phyloP scores from a whole-genome alignment of 2,329 filamentous ascomycete genomes.

The Grosmannia clavigera region DNA sequence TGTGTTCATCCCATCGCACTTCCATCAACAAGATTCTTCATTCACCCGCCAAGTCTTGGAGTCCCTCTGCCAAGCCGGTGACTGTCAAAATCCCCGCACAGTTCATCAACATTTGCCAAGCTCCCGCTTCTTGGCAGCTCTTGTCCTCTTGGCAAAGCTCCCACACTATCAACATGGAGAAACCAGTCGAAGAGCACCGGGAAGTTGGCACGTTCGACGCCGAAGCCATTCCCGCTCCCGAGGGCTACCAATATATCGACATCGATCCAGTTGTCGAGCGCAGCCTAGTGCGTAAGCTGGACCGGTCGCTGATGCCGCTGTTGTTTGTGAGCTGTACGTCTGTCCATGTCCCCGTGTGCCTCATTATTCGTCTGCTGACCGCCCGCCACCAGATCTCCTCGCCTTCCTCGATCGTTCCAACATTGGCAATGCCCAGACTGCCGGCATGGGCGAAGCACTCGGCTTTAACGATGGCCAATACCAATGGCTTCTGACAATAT shows the following conservation, averaged over 20 bases:
- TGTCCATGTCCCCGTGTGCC: not conserved
- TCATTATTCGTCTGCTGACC: not conserved
- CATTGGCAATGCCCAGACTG: conserved; percentile 15
- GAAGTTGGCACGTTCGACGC: not conserved
- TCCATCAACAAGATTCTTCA: not conserved
- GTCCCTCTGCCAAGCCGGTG: not conserved
- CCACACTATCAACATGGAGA: conserved; percentile 1
- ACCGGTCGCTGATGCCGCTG: conserved; percentile 19
- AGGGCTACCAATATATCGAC: conserved; percentile 1
- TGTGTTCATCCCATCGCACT: not conserved
- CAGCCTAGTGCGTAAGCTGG: conserved; percentile 22
- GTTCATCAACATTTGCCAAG: not conserved
- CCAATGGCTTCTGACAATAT: conserved; percentile 32
- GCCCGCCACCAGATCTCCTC: conserved; percentile 11
- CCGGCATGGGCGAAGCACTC: conserved; percentile 19
- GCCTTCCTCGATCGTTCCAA: conserved; percentile 16
- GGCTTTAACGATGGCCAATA: conserved; percentile 25
- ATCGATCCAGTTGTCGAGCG: conserved; percentile 20
- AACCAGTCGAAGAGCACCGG: not conserved
- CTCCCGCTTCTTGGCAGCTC: not conserved
- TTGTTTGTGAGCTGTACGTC: conserved; percentile 20
- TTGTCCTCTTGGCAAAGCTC: not conserved
- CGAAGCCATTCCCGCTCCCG: not conserved
- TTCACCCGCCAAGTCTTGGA: not conserved
- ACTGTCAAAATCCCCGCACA: not conserved